Evolutionary conservation across 2,329 filamentous ascomycete species (phyloP).

Genomic region (Talaromyces sp.): DNA sequence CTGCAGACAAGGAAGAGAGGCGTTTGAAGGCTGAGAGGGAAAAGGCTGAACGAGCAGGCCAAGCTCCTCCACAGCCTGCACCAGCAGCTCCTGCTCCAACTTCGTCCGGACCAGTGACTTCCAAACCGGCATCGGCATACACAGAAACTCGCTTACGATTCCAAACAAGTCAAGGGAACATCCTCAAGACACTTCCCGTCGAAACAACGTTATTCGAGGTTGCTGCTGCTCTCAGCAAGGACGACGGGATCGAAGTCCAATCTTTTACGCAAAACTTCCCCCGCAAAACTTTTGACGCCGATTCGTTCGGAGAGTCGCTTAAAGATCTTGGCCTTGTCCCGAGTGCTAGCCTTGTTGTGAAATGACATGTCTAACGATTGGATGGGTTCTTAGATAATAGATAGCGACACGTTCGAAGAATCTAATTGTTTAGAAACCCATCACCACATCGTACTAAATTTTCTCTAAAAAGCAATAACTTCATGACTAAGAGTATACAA

Average conservation of each 20-base stretch:
- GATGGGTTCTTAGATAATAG: background rate
- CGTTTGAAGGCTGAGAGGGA: conserved; percentile 77
- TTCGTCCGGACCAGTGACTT: conserved; percentile 43
- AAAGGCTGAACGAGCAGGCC: conserved; percentile 81
- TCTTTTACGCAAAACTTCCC: conserved; percentile 87
- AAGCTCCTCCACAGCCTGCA: conserved; percentile 46
- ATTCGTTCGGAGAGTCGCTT: conserved; percentile 84
- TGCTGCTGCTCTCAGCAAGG: conserved; percentile 65
- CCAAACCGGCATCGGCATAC: conserved; percentile 65
- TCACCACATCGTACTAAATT: background rate
- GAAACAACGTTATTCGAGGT: conserved; percentile 93
- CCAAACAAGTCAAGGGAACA: conserved; percentile 68
- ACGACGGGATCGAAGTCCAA: conserved; percentile 64
- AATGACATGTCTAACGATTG: conserved; percentile 26
- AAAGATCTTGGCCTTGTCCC: conserved; percentile 89
- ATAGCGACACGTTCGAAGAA: background rate
- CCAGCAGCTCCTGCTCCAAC: conserved; percentile 27
- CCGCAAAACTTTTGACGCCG: conserved; percentile 65
- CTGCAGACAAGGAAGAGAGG: conserved; percentile 87
- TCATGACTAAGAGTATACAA: background rate
- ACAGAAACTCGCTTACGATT: conserved; percentile 76
- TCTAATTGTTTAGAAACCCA: background rate
- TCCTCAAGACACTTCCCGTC: conserved; percentile 82
- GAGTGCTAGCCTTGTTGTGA: conserved; percentile 79
- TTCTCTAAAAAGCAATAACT: background rate